Base-by-base conservation (phyloP, 139 green algal species). In the Chlorella sorokiniana region DNA sequence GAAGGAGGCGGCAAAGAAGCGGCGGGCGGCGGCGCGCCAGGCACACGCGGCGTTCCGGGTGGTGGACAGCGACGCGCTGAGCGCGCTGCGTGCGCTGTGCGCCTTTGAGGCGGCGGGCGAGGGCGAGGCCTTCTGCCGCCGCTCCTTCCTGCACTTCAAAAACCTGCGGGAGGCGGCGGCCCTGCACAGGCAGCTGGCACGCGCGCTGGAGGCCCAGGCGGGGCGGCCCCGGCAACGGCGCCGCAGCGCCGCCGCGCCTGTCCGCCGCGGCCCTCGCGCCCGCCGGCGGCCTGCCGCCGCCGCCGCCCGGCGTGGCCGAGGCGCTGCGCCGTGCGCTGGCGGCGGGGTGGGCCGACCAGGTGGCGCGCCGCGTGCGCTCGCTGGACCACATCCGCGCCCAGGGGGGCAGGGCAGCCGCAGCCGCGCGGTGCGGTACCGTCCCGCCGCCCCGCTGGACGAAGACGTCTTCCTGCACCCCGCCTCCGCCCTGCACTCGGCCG, bases 281-380 rank as follows among this genome's bases (percentile, higher is more conserved):
- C 40, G 33, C 45, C 56, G 69, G 40, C 11, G 64, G 35, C 20
- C 81, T 78, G 68, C n/a, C 72, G 22, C 40, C 79, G 42, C 86
- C 79, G 38, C 48, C 76, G 18, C 75, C 79, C 5, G 14, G 41
- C 0, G 79, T 93, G 20, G 37, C 90, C 38, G 76, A 89, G 40
- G 81, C 69, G 35, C 86, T 99, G 70, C 82, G 90, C 42, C 83
- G 86, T 7, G 92, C 91, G 18, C 54, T 98, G 37, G 91, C 90
- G 22, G 91, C 92, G 18, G 96, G 96, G 0, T 99, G 96, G 96
- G 93, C 91, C 5, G 96, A 99, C 77, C 91, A 95, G 85, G 83
- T 96, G 56, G 81, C 88, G 1, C 56, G 87, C 35, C 69, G 91
- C 42, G 85, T 92, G 31, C 84, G 85, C 9, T 85, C 79, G 0